phyloP scores from a whole-genome alignment of 2,329 filamentous ascomycete species.

The Hirsutella minnesotensis region DNA sequence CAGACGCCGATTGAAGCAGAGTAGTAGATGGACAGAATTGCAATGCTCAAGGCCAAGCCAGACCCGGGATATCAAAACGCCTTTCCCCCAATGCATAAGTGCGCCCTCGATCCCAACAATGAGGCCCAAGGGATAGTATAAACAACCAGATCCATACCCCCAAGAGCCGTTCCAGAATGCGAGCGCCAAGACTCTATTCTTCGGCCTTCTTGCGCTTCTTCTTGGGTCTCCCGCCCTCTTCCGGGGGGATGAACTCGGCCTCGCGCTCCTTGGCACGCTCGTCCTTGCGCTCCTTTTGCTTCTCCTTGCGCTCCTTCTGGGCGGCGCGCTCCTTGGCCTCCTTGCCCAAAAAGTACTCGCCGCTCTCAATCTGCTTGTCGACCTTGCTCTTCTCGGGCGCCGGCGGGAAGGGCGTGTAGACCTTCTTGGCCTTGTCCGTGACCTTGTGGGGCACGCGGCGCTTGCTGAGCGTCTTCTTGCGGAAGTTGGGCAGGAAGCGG shows the following conservation, averaged over 20 bases:
- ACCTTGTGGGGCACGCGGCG: slow-evolving; percentile 73
- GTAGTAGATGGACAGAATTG: not conserved
- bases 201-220: slow-evolving; percentile 50
- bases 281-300: slow-evolving; percentile 76
- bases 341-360: slow-evolving; percentile 93
- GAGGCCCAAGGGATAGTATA: no score
- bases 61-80: slow-evolving; percentile 6
- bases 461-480: slow-evolving; percentile 81
- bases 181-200: no score
- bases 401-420: slow-evolving; percentile 94
- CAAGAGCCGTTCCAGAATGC: no score
- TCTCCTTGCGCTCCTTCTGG: slow-evolving; percentile 69
- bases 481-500: slow-evolving; percentile 92
- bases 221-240: slow-evolving; percentile 55
- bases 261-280: slow-evolving; percentile 79
- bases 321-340: slow-evolving; percentile 77
- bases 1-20: no score
- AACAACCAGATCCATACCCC: no score
- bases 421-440: slow-evolving; percentile 86
- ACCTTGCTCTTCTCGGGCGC: slow-evolving; percentile 98
- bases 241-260: slow-evolving; percentile 77
- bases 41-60: slow-evolving; percentile 6
- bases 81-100: not conserved
- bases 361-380: slow-evolving; percentile 92
- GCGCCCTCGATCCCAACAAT: not conserved